phyloP scores from a whole-genome alignment of 1,139 yeast genomes.

The Yamadazyma friedrichii region DNA sequence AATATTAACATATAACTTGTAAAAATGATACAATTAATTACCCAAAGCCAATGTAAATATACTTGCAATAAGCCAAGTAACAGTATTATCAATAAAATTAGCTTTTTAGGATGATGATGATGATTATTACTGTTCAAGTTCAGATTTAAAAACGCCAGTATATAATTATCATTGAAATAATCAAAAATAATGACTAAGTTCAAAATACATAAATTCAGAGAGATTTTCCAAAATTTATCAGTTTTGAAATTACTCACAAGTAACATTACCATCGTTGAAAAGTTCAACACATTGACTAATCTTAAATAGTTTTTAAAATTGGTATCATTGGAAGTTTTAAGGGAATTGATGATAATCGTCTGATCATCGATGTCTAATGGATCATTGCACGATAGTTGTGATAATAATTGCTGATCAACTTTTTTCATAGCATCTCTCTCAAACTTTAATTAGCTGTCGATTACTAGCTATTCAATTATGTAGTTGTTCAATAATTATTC shows the following conservation, averaged over 20 bases:
- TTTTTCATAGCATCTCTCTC: conserved; percentile 1
- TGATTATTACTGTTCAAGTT: background rate
- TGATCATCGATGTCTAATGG: conserved; percentile 24
- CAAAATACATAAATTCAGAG: conserved; percentile 1
- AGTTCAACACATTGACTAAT: background rate
- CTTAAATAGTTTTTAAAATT: conserved; percentile 9
- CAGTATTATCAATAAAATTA: background rate
- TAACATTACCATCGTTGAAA: background rate
- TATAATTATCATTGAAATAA: background rate
- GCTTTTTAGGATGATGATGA: too few relatives aligned
- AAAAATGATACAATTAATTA: conserved; percentile 14
- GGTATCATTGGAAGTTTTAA: conserved; percentile 11
- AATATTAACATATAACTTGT: conserved; percentile 14
- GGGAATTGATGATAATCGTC: conserved; percentile 16
- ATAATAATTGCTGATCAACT: background rate
- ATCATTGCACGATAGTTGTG: background rate
- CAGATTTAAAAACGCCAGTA: background rate
- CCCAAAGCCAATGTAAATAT: background rate
- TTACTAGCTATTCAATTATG: too few relatives aligned
- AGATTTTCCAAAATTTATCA: background rate
- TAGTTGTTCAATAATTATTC: too few relatives aligned
- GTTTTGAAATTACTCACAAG: background rate
- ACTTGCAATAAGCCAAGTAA: background rate
- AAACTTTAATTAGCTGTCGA: too few relatives aligned
- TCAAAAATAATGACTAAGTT: conserved; percentile 1